Evolutionary conservation across 2,329 filamentous ascomycete species (phyloP).

Genomic region (Passalora sequoiae): DNA sequence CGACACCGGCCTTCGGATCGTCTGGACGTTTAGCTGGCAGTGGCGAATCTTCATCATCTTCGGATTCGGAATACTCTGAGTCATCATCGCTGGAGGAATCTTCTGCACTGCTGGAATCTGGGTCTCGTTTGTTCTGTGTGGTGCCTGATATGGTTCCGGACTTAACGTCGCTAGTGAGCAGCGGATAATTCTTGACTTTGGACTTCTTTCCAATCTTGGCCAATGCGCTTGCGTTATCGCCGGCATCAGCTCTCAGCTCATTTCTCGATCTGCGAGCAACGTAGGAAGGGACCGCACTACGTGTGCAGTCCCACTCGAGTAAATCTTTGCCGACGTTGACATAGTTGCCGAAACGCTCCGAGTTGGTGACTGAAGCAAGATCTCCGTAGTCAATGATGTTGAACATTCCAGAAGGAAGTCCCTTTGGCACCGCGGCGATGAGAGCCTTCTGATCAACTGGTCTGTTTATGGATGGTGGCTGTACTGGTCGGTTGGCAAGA

Average conservation of each 20-base stretch:
- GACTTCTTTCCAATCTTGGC: conserved; percentile 36
- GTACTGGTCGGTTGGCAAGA: conserved; percentile 1
- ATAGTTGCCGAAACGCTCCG: conserved; percentile 40
- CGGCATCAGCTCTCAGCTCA: conserved; percentile 41
- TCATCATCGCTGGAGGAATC: conserved; percentile 47
- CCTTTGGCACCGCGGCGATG: conserved; percentile 27
- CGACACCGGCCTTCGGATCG: conserved; percentile 47
- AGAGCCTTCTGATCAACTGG: conserved; percentile 26
- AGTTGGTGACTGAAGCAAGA: conserved; percentile 42
- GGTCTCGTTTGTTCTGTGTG: conserved; percentile 27
- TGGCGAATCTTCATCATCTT: conserved; percentile 51
- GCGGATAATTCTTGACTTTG: conserved; percentile 2
- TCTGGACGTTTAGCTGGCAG: conserved; percentile 49
- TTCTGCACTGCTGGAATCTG: conserved; percentile 43
- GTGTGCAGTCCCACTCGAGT: conserved; percentile 41
- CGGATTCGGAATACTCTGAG: conserved; percentile 50
- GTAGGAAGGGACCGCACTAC: conserved; percentile 43
- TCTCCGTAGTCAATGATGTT: conserved; percentile 39
- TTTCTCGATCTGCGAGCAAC: conserved; percentile 42
- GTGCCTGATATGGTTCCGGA: neutral
- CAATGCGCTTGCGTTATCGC: conserved; percentile 39
- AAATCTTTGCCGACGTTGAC: conserved; percentile 41
- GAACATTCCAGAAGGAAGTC: conserved; percentile 35
- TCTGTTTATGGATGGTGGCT: conserved; percentile 8
- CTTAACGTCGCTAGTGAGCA: conserved; percentile 2